Evolutionary conservation across 2,329 filamentous ascomycete species (phyloP).

Genomic region (Diaporthe aspalathi): DNA sequence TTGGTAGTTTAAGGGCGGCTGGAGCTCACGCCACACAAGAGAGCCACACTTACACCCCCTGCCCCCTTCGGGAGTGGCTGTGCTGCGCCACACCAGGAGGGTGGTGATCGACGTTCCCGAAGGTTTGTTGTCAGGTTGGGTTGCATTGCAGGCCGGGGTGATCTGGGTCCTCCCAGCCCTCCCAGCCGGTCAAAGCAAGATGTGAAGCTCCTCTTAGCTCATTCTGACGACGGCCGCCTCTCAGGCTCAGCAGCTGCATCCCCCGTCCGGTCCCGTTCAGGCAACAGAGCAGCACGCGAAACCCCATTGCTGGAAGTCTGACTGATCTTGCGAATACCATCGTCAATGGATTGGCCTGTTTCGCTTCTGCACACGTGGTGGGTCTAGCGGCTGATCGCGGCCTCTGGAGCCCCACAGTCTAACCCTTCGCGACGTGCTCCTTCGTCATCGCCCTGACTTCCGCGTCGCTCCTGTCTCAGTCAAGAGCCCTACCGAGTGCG

Average conservation of each 20-base stretch:
- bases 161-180: constrained; percentile 2
- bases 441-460: constrained; percentile 11
- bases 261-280: too few species aligned
- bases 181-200: background rate
- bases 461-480: constrained; percentile 12
- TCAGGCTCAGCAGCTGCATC: background rate
- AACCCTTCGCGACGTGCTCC: constrained; percentile 7
- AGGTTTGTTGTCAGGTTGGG: constrained; percentile 18
- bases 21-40: constrained; percentile 6
- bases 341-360: constrained; percentile 1
- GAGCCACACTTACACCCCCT: too few species aligned
- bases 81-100: constrained; percentile 1
- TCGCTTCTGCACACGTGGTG: constrained; percentile 25
- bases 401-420: constrained; percentile 5
- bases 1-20: too few species aligned
- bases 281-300: background rate
- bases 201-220: background rate
- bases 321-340: background rate
- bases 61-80: constrained; percentile 10
- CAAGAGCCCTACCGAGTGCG: background rate
- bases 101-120: constrained; percentile 28
- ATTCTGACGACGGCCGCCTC: constrained; percentile 14
- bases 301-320: background rate
- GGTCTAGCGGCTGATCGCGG: constrained; percentile 19
- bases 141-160: constrained; percentile 20